Conservation (phyloP, 345 rosid genomes). For the Atalantia buxifolia region DNA sequence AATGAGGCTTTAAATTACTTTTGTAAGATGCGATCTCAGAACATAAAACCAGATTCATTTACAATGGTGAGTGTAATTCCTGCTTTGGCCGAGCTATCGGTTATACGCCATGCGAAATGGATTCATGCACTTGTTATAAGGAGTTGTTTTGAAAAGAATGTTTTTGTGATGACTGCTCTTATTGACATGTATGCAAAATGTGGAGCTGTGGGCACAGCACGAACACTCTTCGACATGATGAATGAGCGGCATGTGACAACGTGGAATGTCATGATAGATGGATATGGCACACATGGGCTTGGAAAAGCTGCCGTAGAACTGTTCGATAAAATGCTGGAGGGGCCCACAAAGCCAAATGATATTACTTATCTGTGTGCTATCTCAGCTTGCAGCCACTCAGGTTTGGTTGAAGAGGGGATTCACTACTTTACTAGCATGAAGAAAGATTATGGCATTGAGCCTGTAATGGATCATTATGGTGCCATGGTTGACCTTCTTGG, state of each 20-base stretch:
- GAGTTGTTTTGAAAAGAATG: conserved; percentile 43
- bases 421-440: conserved; percentile 53
- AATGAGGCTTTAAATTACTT: conserved; percentile 64
- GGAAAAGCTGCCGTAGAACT: conserved; percentile 61
- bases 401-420: conserved; percentile 70
- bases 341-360: conserved; percentile 56
- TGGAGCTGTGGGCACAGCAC: conserved; percentile 63
- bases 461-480: conserved; percentile 77
- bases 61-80: conserved; percentile 79
- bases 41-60: conserved; percentile 59
- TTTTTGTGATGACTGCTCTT: conserved; percentile 68
- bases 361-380: conserved; percentile 70
- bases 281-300: conserved; percentile 73
- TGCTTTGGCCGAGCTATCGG: conserved; percentile 68
- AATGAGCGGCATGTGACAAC: conserved; percentile 58
- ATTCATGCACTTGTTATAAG: conserved; percentile 63
- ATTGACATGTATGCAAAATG: conserved; percentile 87
- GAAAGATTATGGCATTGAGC: conserved; percentile 52
- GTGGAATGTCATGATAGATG: conserved; percentile 92
- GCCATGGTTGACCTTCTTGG: conserved; percentile 87
- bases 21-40: conserved; percentile 40
- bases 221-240: conserved; percentile 63
- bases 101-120: conserved; percentile 68
- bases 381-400: conserved; percentile 92
- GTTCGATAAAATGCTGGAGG: conserved; percentile 56